phyloP scores from a whole-genome alignment of 2,329 filamentous ascomycete genomes.

The Aotearoamyces nothofagi region DNA sequence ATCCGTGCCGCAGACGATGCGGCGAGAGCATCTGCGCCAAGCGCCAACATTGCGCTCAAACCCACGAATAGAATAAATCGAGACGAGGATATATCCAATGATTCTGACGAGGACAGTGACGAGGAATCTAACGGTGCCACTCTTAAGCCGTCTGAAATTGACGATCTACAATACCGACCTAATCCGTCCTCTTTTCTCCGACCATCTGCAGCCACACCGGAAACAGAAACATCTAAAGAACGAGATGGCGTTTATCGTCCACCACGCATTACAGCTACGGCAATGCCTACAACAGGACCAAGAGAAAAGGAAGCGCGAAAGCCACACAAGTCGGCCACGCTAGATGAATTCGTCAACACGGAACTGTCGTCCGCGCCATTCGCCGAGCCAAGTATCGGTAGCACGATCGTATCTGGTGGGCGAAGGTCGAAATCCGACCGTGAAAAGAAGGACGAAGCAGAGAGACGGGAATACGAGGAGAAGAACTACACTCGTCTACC shows the following conservation, averaged over 20 bases:
- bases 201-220: constrained; percentile 10
- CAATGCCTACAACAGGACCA: constrained; percentile 46
- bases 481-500: constrained; percentile 80
- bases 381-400: constrained; percentile 82
- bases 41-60: constrained; percentile 22
- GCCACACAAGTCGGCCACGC: constrained; percentile 60
- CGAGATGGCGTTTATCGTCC: constrained; percentile 70
- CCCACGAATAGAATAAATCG: constrained; percentile 8
- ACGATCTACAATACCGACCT: constrained; percentile 47
- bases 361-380: constrained; percentile 73
- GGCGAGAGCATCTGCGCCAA: constrained; percentile 6
- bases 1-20: constrained; percentile 68
- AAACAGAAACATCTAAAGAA: constrained; percentile 20
- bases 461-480: constrained; percentile 80
- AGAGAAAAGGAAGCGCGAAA: constrained; percentile 42
- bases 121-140: constrained; percentile 7
- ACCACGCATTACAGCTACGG: constrained; percentile 72
- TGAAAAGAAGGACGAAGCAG: constrained; percentile 63
- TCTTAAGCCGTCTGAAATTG: constrained; percentile 23
- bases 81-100: constrained; percentile 14
- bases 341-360: constrained; percentile 81
- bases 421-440: constrained; percentile 63
- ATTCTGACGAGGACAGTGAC: constrained; percentile 23
- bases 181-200: constrained; percentile 32
- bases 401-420: constrained; percentile 68